Base-by-base conservation (phyloP, 192 early-diverging fungal species). In the Umbelopsis sp. region DNA sequence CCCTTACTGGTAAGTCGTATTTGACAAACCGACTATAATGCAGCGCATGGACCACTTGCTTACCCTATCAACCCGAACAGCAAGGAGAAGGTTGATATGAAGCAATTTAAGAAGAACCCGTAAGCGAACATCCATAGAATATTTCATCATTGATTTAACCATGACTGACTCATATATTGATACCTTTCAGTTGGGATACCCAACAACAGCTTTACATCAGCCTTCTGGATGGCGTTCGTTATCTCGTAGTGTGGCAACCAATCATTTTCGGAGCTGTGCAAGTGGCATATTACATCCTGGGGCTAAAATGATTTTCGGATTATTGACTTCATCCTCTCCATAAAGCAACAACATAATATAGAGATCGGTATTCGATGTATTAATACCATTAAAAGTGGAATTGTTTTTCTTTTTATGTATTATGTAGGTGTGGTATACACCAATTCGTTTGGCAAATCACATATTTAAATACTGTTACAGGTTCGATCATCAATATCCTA, bases 51-150 rank as follows among this genome's bases (percentile, higher is more conserved):
- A 43, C 41, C 21, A 32, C 3, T 59, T 66, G 44, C 31, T 34
- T 29, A 59, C 32, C n/a, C 45, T 12, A 44, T 62, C 2, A 45
- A 41, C 66, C 36, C 21, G 45, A 70, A 47, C 72, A 84, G 87
- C 70, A 88, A 88, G 70, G 87, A 88, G 71, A 88, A 88, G 62
- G 87, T 88, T 4, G 83, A 88, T 73, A 50, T 88, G 65, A 83
- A 86, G 43, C 82, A 83, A 32, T 86, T 88, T 71, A 86, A 88
- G 76, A 84, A 80, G 20, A 88, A 88, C 53, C 87, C 87, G 72
- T 84, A 75, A 79, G 82, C 74, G 17, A n/a, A 36, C 45, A 50
- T 24, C 25, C 20, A 45, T 31, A 36, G 16, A 43, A 71, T 34
- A 10, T 29, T 45, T 62, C 5, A 49, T 50, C 25, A 34, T 52